Conservation (phyloP, 257 asterid species). For the Lycium barbarum region DNA sequence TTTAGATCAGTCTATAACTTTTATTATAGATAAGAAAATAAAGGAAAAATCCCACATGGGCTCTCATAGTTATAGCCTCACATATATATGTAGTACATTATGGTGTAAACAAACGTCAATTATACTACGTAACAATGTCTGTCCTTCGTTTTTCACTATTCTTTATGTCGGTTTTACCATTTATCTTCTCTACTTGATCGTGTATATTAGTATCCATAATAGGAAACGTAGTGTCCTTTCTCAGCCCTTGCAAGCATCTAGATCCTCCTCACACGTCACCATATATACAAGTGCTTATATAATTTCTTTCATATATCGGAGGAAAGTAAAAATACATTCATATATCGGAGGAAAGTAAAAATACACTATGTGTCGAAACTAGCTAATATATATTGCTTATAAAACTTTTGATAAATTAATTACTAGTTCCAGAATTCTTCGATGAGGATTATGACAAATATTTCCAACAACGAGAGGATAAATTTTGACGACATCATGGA, state of each 20-base stretch:
- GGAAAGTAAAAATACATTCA: no score
- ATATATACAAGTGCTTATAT: no score
- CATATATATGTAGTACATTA: neutral
- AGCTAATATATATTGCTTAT: neutral
- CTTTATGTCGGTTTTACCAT: slow-evolving; percentile 13
- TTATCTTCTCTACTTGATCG: neutral
- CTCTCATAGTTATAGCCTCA: neutral
- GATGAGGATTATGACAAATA: neutral
- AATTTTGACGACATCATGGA: neutral
- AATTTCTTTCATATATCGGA: no score
- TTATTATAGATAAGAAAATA: neutral
- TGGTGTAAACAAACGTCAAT: slow-evolving; percentile 18
- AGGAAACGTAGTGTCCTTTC: neutral
- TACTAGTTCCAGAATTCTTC: neutral
- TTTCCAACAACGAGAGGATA: neutral
- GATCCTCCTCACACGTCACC: neutral
- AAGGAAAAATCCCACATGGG: neutral
- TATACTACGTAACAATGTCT: neutral
- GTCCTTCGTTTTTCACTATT: neutral
- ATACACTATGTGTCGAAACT: neutral
- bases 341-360: no score
- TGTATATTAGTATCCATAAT: neutral
- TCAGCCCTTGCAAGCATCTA: neutral
- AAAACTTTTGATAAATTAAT: neutral
- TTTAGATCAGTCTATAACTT: neutral